Percentiles rank a stretch among this genome's conserved stretches.
These are phyloP conservation scores for Phytopythium helicoides DNA, from an alignment of 352 stramenopile species.

Conservation along the genomic window DNA sequence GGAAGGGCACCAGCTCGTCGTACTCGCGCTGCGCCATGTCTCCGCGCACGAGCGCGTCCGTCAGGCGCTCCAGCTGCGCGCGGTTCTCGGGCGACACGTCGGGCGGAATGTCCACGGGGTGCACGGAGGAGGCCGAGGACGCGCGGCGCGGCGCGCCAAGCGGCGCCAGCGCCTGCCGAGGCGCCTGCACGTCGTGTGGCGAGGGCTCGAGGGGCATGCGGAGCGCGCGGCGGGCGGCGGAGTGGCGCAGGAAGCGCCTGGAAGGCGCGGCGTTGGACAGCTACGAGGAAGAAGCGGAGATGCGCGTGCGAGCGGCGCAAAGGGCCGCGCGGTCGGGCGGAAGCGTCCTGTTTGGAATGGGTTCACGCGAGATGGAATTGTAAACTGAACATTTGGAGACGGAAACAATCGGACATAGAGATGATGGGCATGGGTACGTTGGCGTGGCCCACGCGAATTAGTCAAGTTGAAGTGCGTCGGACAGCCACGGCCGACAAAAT, in stretches of 20 bases:
- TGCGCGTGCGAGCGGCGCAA: constrained; percentile 1
- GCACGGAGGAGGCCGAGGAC: not conserved
- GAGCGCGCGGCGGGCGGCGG: not conserved
- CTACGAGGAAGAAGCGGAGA: not conserved
- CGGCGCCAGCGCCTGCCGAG: constrained; percentile 2
- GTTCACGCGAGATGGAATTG: too few relatives aligned
- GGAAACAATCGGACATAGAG: too few relatives aligned
- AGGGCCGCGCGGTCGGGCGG: not conserved
- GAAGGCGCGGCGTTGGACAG: constrained; percentile 7
- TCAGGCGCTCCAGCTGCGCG: constrained; percentile 33
- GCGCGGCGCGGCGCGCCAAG: not conserved
- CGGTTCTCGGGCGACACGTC: constrained; percentile 10
- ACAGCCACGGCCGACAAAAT: too few relatives aligned
- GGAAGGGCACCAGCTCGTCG: constrained; percentile 36
- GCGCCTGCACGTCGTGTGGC: not conserved
- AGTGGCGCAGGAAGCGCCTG: not conserved
- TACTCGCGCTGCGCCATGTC: constrained; percentile 33
- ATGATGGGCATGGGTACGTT: too few relatives aligned
- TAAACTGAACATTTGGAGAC: too few relatives aligned
- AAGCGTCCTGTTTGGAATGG: too few relatives aligned
- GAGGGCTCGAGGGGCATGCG: not conserved
- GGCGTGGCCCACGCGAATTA: too few relatives aligned
- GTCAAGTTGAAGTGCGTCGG: too few relatives aligned
- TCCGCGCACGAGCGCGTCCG: constrained; percentile 28
- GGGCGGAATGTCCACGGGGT: not conserved